Evolutionary conservation across 371 early-diverging fungal genomes (phyloP).

Genomic region (Hamiltosporidium magnivora): DNA sequence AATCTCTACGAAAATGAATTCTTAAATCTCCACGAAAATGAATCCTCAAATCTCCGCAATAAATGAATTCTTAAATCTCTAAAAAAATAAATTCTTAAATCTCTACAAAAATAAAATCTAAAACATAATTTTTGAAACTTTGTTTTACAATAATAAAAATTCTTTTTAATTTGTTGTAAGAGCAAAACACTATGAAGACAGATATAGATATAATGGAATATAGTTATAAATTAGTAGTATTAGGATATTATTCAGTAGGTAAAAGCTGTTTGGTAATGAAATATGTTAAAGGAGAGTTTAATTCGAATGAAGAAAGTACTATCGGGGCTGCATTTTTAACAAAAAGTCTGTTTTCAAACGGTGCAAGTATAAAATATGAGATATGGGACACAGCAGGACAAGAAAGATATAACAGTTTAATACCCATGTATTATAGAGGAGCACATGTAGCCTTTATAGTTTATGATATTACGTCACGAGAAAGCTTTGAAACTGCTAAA

Average conservation of each 20-base stretch:
- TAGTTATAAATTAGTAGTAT: conserved; percentile 49
- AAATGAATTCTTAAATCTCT: too few relatives aligned
- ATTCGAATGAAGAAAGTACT: conserved; percentile 92
- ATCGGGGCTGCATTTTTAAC: conserved; percentile 98
- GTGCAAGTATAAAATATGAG: conserved; percentile 71
- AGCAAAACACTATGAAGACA: too few relatives aligned
- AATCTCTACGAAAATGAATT: too few relatives aligned
- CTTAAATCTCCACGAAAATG: too few relatives aligned
- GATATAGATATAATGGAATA: neutral
- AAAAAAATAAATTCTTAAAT: too few relatives aligned
- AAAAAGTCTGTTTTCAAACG: conserved; percentile 70
- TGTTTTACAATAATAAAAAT: too few relatives aligned
- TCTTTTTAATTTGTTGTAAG: too few relatives aligned
- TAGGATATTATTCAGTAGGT: conserved; percentile 55
- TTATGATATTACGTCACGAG: conserved; percentile 79
- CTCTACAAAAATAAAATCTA: too few relatives aligned
- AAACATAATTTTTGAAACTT: too few relatives aligned
- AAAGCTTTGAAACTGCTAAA: conserved; percentile 72
- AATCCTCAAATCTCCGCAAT: too few relatives aligned
- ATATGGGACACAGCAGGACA: conserved; percentile 81
- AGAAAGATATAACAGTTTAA: conserved; percentile 81
- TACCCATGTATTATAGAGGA: conserved; percentile 84
- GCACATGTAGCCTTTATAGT: conserved; percentile 79
- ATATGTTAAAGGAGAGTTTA: conserved; percentile 90
- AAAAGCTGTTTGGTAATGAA: conserved; percentile 57